Evolutionary conservation across 306 rosid species (phyloP).

Genomic region (Medicago lupulina): DNA sequence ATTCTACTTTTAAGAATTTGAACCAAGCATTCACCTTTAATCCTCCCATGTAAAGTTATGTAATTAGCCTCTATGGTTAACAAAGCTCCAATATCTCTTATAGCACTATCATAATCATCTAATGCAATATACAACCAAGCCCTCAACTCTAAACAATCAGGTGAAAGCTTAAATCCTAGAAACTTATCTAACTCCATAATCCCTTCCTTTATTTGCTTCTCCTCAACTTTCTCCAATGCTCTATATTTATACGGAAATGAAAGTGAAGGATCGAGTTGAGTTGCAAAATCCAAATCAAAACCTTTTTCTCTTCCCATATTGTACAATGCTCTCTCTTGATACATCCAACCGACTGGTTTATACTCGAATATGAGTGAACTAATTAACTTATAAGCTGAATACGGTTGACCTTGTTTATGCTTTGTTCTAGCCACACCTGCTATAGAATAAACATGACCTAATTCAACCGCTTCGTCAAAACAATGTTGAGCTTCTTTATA

Average conservation of each 20-base stretch:
- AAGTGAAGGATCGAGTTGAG: constrained; percentile 78
- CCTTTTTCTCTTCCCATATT: constrained; percentile 72
- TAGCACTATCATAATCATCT: constrained; percentile 67
- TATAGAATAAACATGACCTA: constrained; percentile 74
- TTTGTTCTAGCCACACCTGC: constrained; percentile 80
- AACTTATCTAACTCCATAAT: constrained; percentile 67
- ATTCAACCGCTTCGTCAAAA: constrained; percentile 69
- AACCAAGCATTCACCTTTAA: constrained; percentile 60
- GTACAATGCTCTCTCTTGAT: constrained; percentile 79
- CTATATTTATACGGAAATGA: constrained; percentile 72
- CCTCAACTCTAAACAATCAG: constrained; percentile 76
- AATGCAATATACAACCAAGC: constrained; percentile 73
- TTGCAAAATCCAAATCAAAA: constrained; percentile 72
- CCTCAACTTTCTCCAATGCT: constrained; percentile 65
- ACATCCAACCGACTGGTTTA: constrained; percentile 89
- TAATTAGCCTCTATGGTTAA: constrained; percentile 74
- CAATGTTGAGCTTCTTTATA: constrained; percentile 57
- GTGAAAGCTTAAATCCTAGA: constrained; percentile 68
- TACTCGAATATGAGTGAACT: constrained; percentile 67
- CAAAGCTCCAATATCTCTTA: constrained; percentile 70
- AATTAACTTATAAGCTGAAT: constrained; percentile 73
- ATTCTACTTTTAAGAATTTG: constrained; percentile 50
- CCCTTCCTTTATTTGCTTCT: constrained; percentile 68
- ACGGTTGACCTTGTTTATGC: constrained; percentile 72
- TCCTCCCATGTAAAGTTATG: constrained; percentile 60